Conservation (phyloP, 176 grass and related monocot species). For the Poa pratensis region DNA sequence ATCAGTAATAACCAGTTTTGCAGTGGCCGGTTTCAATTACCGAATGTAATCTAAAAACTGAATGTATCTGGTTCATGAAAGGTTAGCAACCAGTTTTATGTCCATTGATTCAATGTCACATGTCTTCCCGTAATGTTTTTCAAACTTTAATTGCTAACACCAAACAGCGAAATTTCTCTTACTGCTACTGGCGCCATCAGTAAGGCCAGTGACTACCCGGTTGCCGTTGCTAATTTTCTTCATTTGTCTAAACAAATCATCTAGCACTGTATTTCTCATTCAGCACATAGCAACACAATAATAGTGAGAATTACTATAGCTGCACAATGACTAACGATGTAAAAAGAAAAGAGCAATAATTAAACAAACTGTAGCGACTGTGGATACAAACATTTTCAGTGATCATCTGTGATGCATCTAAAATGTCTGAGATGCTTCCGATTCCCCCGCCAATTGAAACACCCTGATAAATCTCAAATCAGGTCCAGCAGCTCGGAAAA, state of each 20-base stretch:
- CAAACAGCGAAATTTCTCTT: not conserved
- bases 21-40: not conserved
- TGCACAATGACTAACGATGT: not conserved
- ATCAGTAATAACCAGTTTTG: not conserved
- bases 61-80: not conserved
- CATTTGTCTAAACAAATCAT: not conserved
- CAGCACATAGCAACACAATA: not conserved
- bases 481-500: slow-evolving; percentile 7
- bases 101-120: not conserved
- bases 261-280: not conserved
- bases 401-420: slow-evolving; percentile 78
- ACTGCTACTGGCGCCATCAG: not conserved
- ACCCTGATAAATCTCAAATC: slow-evolving; percentile 67
- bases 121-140: not conserved
- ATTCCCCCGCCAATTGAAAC: slow-evolving; percentile 91
- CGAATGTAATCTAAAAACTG: not conserved
- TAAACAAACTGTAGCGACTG: not conserved
- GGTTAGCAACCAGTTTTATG: not conserved
- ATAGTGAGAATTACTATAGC: not conserved
- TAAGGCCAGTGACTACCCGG: not conserved
- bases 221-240: not conserved
- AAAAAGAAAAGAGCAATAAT: not conserved
- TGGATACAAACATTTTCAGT: slow-evolving; percentile 71
- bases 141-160: not conserved
- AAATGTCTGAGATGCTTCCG: slow-evolving; percentile 87